Evolutionary conservation across 148 eudicot genomes (phyloP).

Genomic region (Rhododendron kiyosumense): DNA sequence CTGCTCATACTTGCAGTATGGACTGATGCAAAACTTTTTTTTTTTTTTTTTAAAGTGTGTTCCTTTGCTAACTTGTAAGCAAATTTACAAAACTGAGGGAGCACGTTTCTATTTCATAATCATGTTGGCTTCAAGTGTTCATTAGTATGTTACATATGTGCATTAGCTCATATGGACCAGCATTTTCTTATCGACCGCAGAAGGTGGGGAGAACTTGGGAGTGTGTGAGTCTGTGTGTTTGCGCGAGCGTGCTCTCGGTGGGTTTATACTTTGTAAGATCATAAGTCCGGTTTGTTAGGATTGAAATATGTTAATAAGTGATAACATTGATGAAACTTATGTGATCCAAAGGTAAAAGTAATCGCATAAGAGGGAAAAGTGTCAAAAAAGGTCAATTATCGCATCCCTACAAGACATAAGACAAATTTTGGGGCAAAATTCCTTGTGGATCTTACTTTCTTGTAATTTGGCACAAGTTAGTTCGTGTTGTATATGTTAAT

Average conservation of each 20-base stretch:
- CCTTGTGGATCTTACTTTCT: neutral
- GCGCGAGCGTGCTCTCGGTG: neutral
- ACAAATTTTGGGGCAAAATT: neutral
- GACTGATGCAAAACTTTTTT: neutral
- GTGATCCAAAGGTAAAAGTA: neutral
- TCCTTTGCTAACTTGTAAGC: neutral
- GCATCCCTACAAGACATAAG: neutral
- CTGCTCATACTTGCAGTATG: neutral
- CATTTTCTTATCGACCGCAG: neutral
- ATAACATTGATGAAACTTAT: neutral
- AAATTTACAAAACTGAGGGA: neutral
- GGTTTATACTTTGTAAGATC: neutral
- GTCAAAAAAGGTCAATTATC: neutral
- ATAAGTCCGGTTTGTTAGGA: neutral
- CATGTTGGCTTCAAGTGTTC: neutral
- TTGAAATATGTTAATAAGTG: neutral
- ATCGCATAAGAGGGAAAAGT: neutral
- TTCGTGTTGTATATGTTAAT: neutral
- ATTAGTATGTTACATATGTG: neutral
- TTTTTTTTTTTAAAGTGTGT: neutral
- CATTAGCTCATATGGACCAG: neutral
- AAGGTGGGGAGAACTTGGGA: neutral
- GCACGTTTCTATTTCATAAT: neutral
- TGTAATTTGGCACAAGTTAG: neutral
- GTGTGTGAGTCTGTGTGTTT: neutral